phyloP scores from a whole-genome alignment of 208 protist genomes.

The Trypanosoma rangeli region DNA sequence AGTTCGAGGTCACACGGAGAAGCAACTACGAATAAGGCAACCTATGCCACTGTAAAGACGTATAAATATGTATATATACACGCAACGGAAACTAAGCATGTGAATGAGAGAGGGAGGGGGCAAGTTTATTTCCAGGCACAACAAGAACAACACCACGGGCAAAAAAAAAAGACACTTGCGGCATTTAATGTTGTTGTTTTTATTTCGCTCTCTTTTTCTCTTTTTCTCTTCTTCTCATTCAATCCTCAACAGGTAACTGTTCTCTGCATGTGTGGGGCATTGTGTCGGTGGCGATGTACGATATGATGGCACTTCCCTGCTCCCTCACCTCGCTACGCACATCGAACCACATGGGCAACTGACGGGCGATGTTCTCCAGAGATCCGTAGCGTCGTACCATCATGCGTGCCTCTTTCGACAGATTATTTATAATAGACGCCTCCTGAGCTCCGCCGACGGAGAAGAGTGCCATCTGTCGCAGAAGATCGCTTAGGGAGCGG shows the following conservation, averaged over 20 bases:
- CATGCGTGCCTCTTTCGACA: constrained; percentile 44
- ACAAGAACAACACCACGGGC: neutral
- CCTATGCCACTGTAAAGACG: neutral
- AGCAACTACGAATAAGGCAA: neutral
- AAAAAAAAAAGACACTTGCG: constrained; percentile 17
- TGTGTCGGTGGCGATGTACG: constrained; percentile 62
- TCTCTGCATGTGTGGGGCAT: neutral
- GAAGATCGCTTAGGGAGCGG: constrained; percentile 35
- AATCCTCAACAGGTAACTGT: constrained; percentile 9
- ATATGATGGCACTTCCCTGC: constrained; percentile 55
- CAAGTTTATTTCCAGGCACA: neutral
- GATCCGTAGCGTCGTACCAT: constrained; percentile 53
- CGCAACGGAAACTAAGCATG: neutral
- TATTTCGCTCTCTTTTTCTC: neutral
- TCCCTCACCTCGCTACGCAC: constrained; percentile 49
- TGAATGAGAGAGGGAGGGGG: neutral
- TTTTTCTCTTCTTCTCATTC: neutral
- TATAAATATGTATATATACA: neutral
- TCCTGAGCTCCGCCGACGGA: constrained; percentile 50
- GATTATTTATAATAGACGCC: constrained; percentile 33
- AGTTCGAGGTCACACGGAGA: neutral
- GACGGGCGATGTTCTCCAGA: constrained; percentile 45
- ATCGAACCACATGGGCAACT: constrained; percentile 85
- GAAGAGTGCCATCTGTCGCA: constrained; percentile 74
- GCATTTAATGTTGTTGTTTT: constrained; percentile 13